A percentile compares a stretch with the other conserved stretches of the same genome.
Evolutionary conservation across 805 yeast species (phyloP).

Genomic region (Candida verbasci): DNA sequence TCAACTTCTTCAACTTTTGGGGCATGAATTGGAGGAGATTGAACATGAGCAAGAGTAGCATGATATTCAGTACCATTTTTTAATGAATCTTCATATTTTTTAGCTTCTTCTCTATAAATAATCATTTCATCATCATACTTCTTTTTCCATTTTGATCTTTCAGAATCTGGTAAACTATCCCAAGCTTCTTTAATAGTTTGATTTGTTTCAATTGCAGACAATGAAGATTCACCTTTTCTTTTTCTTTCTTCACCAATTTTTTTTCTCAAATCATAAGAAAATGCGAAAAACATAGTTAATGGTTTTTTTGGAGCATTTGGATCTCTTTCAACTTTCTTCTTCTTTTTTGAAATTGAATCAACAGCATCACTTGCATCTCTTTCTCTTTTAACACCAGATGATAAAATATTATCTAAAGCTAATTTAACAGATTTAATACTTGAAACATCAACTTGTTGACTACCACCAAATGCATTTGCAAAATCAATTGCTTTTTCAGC

Average conservation of each 20-base stretch:
- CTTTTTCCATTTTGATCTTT: conserved; percentile 67
- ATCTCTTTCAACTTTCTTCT: conserved; percentile 53
- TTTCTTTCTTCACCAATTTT: conserved; percentile 65
- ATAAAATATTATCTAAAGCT: conserved; percentile 33
- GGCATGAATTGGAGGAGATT: conserved; percentile 1
- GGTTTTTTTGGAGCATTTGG: conserved; percentile 97
- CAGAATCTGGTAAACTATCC: conserved; percentile 66
- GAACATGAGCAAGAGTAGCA: neutral
- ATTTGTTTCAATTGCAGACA: conserved; percentile 74
- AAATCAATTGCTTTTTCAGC: conserved; percentile 76
- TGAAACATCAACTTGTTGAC: conserved; percentile 37
- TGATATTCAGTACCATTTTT: conserved; percentile 13
- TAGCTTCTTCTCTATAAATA: conserved; percentile 28
- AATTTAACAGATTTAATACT: conserved; percentile 31
- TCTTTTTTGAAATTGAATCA: conserved; percentile 29
- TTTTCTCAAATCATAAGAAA: conserved; percentile 70
- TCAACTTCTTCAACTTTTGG: conserved; percentile 6
- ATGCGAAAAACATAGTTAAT: conserved; percentile 76
- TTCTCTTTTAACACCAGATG: conserved; percentile 10
- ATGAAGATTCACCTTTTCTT: conserved; percentile 51
- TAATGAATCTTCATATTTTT: conserved; percentile 29
- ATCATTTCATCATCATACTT: conserved; percentile 46
- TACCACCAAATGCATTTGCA: conserved; percentile 48
- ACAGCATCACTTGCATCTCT: conserved; percentile 8
- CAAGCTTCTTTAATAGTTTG: conserved; percentile 75